Evolutionary conservation across 305 asterid genomes (phyloP).

Genomic region (Ajuga reptans): DNA sequence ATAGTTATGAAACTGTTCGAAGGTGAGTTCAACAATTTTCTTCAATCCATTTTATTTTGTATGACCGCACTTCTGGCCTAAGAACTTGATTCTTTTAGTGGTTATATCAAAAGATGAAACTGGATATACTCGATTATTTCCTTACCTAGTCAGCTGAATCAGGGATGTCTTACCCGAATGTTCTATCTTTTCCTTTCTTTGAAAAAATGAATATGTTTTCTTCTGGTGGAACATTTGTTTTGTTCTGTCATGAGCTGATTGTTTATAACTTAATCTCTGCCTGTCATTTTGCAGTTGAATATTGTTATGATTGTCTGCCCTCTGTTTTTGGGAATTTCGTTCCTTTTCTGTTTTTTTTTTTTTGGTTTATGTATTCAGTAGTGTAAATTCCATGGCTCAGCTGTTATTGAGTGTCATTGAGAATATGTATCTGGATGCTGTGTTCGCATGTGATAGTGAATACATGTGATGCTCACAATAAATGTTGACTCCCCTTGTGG

Average conservation of each 20-base stretch:
- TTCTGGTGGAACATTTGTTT: background rate
- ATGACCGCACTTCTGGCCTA: conserved; percentile 7
- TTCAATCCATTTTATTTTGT: background rate
- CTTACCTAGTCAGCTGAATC: background rate
- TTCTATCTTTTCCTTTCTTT: background rate
- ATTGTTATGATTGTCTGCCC: background rate
- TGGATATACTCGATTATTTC: conserved; percentile 1
- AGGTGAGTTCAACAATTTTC: conserved; percentile 45
- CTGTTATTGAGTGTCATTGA: background rate
- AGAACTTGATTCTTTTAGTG: conserved; percentile 5
- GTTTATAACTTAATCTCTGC: background rate
- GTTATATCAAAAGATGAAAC: background rate
- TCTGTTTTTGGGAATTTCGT: conserved; percentile 10
- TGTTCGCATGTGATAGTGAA: no score
- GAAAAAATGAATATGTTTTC: background rate
- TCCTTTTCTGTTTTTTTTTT: conserved; percentile 8
- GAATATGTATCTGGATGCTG: background rate
- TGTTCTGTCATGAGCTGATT: conserved; percentile 6
- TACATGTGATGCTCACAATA: background rate
- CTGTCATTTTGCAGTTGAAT: conserved; percentile 14
- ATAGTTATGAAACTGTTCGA: conserved; percentile 93
- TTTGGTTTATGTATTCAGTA: background rate
- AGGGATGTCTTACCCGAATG: background rate
- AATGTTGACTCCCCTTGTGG: conserved; percentile 11
- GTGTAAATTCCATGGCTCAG: background rate